Evolutionary conservation across 106 monocot species (phyloP), one percentile per base, ranked within the genome.

Genomic region (Cymbidium sinense): DNA sequence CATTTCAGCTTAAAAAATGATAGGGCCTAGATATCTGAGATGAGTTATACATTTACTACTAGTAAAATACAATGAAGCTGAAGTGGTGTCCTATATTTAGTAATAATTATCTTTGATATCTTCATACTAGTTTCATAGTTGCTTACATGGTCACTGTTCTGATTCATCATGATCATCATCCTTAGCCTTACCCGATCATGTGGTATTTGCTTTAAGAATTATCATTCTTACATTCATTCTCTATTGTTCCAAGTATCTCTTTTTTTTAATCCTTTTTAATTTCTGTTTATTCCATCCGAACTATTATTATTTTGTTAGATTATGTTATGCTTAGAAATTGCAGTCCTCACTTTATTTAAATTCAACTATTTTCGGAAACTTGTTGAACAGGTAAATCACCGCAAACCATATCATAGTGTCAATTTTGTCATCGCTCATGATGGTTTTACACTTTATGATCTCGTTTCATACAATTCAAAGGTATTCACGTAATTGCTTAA

Each of bases 351-450:
- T 37, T 71, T 71, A 2, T 7, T 1, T 36, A 20, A 21, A 23
- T 17, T 6, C 29, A 7, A 21, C 15, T 71, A 37, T 36, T 67
- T 27, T 74, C 23, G 12, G 44, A 52, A 47, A 64, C 29, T 74
- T 85, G 11, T 85, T 84, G 30, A 43, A 84, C 52, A 99, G 98
- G 86, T 92, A 47, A 87, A 95, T 87, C 82, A 88, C 80, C 85
- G 99, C 37, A 95, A 93, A 83, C 99, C 94, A 70, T 87, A 75
- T 41, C 94, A 95, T 70, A 89, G 99, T 81, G 43, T 99, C 80
- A 99, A 99, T 78, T 99, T 95, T 82, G 85, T 99, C 72, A 86
- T 91, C 77, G 99, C 99, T 79, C 99, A 99, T 83, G 99, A 99
- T 87, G 99, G 99, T n/a, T 99, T 99, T 82, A 87, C 99, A 50